Evolutionary conservation across 1,284 basidiomycete species (phyloP), one percentile per base, ranked within the genome.

Genomic region (Malassezia nana): DNA sequence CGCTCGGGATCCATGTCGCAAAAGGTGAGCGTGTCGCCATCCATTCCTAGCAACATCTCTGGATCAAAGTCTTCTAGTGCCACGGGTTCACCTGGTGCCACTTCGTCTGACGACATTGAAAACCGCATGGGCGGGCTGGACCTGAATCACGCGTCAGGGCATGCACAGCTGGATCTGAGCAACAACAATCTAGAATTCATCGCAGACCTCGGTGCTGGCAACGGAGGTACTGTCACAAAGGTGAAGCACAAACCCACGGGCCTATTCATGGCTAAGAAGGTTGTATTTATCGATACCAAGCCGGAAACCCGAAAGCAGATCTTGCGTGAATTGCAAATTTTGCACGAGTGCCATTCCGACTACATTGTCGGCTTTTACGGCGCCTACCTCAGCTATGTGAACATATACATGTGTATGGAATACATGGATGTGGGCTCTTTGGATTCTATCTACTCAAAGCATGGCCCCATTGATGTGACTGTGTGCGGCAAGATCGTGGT

Each of bases 351-450:
- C 76, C 81, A 85, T 61, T 94, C 88, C 3, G 81, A 81, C 22
- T 88, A 89, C 77, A 99, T 98, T 71, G 86, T 98, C 65, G 89
- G 86, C 2, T 96, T 92, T 77, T 95, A 87, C 72, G 92, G 94
- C 58, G 92, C 94, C 25, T 98, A 89, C 78, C 79, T 95, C 39
- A 83, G 84, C 10, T 92, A 98, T 71, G 90, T 92, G 10, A 94
- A 96, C 66, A 92, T 99, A 69, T 95, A 90, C 76, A 91, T 98
- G 62, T 96, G 91, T 76, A 96, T 98, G 85, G 92, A 99, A 72
- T 88, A 79, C 75, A 91, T 91, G 90, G 89, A 98, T 61, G 77
- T 78, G 50, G 77, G 78, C 77, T 81, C 80, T 2, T 75, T 82
- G 28, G 94, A 99, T 73, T 83, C 84, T 30, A 92, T 98, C 62